Base-by-base conservation (phyloP, 306 rosid genomes). In the Gastrolobium villosum region DNA sequence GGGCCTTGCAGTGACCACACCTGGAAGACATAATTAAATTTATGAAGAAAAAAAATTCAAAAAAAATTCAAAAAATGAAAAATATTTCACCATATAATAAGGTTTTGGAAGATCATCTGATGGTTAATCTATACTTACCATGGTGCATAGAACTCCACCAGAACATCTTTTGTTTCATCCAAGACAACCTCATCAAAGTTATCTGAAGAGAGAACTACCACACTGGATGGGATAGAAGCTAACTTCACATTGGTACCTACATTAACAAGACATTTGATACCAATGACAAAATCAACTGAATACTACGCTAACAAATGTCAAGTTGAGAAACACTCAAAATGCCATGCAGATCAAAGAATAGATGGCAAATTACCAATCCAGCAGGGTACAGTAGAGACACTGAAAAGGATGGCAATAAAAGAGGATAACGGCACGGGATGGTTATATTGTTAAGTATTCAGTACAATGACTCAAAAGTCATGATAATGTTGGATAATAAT, bases 1-100 rank as follows among this genome's bases (percentile, higher is more conserved):
- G 96, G 74, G 84, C 76, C 84, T 95, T 91, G 91, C 99, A 95
- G 75, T 95, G 99, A 80, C 96, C 93, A 75, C 99, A 95, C 99
- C 99, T 95, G 80, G 45, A 82, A 90, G 37, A 68, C 15, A 71
- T 41, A 49, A 32, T 66, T n/a, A 55, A 54, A 9, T 62, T 54
- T 15, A 48, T 62, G 31, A 56, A 37, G 30, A 32, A 78, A 35
- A 65, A 65, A 30, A 20, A 68, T 59, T 40, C 15, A 61, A 46
- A 52, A 36, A 31, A 13, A 13, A 76, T 36, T 72, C 41, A 37
- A 62, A 74, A 41, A 72, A 64, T 43, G 40, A 64, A 63, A 37
- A 37, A 60, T 45, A 5, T 6, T 2, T 37, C 54, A 46, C 8
- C 15, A 44, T 46, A 13, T 7, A 37, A 62, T 6, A 45, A 45